Evolutionary conservation across 371 early-diverging fungal genomes (phyloP), one percentile per base, ranked within the genome.

Genomic region (Lichtheimia corymbifera): DNA sequence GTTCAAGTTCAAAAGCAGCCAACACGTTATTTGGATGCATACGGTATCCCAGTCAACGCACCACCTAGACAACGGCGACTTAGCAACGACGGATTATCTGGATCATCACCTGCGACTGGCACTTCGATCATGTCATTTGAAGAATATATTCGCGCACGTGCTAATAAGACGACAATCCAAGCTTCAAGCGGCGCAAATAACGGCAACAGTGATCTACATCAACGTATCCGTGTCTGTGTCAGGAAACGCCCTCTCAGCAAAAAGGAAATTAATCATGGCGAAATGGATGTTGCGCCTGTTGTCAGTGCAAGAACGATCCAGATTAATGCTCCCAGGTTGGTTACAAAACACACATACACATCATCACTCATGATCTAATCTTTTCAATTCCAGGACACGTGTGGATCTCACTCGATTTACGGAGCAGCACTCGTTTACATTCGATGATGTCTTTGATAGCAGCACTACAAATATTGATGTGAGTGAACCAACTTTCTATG

Each of bases 361-460:
- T 6, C 28, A 14, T 27, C 7, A n/a, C n/a, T n/a, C 40, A 35
- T 35, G 14, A 24, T 24, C 28, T 18, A 24, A 55, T 47, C 35
- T 7, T 35, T 42, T 25, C 14, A 47, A 22, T 22, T 45, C 22
- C 62, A 94, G 92, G 63, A 85, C 88, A 1, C 94, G 95, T 62
- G 91, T 98, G 20, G 99, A 99, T 73, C 76, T 99, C 73, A 95
- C 97, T 30, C 91, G 88, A 64, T 97, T 89, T 72, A 91, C 93
- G 22, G 99, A 98, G 57, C 88, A 92, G 63, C 98, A 99, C 75
- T 76, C 85, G 25, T 99, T 99, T 71, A 81, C 85, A 0, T 99
- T 99, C 84, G 99, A 99, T 74, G 95, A 96, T 67, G 97, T 93
- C 1, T 98, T 99, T 83, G 96, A 94, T 60, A 79, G 85, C 17